Conservation (phyloP, 1,139 yeast genomes). For the Citeromyces hawaiiensis region DNA sequence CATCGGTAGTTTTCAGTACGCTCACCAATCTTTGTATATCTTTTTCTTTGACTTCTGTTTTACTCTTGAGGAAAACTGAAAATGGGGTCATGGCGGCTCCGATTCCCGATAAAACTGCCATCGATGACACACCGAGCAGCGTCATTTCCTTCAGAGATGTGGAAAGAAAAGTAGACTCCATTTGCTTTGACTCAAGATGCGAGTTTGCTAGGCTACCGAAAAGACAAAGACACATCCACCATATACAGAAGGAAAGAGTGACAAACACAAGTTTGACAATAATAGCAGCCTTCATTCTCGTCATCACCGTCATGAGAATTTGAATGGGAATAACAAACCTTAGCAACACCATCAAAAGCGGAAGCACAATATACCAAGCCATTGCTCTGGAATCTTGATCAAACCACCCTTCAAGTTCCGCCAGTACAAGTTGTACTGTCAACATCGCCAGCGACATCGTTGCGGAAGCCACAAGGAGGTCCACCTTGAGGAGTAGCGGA, state of each 20-base stretch:
- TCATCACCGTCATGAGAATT: constrained; percentile 2
- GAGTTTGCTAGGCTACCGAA: not conserved
- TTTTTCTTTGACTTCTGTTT: constrained; percentile 8
- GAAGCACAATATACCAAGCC: constrained; percentile 14
- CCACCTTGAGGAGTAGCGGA: constrained; percentile 1
- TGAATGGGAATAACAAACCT: constrained; percentile 14
- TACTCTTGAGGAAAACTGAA: constrained; percentile 11
- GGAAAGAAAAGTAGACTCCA: not conserved
- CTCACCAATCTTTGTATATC: constrained; percentile 21
- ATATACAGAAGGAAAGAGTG: not conserved
- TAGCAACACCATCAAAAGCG: constrained; percentile 10
- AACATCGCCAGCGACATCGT: constrained; percentile 13
- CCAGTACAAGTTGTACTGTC: constrained; percentile 12
- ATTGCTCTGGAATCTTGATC: constrained; percentile 8
- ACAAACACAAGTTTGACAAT: not conserved
- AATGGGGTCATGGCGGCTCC: constrained; percentile 34
- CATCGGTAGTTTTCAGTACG: constrained; percentile 26
- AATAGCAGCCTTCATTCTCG: not conserved
- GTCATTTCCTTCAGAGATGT: constrained; percentile 27
- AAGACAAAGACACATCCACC: not conserved
- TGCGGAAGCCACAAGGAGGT: constrained; percentile 8
- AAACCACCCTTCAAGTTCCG: constrained; percentile 12
- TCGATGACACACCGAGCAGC: constrained; percentile 33
- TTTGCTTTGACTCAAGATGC: not conserved
- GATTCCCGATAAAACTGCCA: constrained; percentile 36